A percentile compares a stretch with the other conserved stretches of the same genome.
Evolutionary conservation across 495 filamentous ascomycete genomes (phyloP).

Genomic region (Ramalina peruviana): DNA sequence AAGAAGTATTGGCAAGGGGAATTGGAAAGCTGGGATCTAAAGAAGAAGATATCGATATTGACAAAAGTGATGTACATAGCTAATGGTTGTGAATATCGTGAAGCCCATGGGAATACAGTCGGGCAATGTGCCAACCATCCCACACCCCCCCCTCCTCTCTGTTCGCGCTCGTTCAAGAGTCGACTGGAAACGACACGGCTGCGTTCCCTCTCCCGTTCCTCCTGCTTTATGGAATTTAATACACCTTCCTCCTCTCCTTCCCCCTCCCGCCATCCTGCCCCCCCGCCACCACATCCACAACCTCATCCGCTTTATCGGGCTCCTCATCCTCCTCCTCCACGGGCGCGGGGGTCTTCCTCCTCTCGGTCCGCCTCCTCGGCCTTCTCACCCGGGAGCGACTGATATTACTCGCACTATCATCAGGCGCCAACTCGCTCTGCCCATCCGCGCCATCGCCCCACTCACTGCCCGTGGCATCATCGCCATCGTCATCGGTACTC

Average conservation of each 20-base stretch:
- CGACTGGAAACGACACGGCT: no score
- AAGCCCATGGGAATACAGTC: no score
- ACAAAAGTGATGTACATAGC: no score
- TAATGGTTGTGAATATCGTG: no score
- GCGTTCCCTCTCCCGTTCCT: not conserved
- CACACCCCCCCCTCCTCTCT: no score
- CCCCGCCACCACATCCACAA: not conserved
- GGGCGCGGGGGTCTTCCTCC: conserved; percentile 69
- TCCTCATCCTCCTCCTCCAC: conserved; percentile 66
- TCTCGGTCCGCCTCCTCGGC: conserved; percentile 54
- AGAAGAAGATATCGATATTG: no score
- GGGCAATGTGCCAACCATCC: no score
- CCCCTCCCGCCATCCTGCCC: not conserved
- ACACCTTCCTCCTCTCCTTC: not conserved
- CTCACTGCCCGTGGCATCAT: conserved; percentile 50
- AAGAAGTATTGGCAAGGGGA: no score
- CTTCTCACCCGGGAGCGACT: conserved; percentile 56
- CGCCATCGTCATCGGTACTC: conserved; percentile 46
- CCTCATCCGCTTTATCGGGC: not conserved
- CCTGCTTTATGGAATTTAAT: not conserved
- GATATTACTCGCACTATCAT: conserved; percentile 77
- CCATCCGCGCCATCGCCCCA: conserved; percentile 37
- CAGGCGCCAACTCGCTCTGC: conserved; percentile 25
- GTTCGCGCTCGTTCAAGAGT: no score
- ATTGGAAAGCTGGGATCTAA: no score